A percentile compares a stretch with the other conserved stretches of the same genome.
Evolutionary conservation across 2,329 filamentous ascomycete species (phyloP).

Genomic region (Fusarium equiseti): DNA sequence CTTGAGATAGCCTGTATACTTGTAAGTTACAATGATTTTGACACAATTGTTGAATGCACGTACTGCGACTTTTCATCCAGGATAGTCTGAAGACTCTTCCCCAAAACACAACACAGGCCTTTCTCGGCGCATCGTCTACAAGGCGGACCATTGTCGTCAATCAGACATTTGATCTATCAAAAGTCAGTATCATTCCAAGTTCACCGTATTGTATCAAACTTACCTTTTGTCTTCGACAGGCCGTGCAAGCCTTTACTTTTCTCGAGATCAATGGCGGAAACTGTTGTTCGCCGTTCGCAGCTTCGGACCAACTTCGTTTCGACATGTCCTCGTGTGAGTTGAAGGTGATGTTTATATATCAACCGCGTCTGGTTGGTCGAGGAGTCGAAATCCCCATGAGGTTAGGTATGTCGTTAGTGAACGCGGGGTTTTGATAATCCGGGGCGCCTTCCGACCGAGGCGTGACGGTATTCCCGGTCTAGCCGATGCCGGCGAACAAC

Average conservation of each 20-base stretch:
- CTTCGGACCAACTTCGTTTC: slow-evolving; percentile 34
- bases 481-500: background rate
- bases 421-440: slow-evolving; percentile 38
- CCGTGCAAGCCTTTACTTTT: slow-evolving; percentile 57
- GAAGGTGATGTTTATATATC: slow-evolving; percentile 19
- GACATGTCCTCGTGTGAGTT: slow-evolving; percentile 8
- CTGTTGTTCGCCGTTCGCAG: slow-evolving; percentile 22
- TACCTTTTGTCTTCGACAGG: slow-evolving; percentile 57
- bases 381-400: background rate
- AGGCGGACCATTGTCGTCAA: slow-evolving; percentile 55
- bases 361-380: slow-evolving; percentile 27
- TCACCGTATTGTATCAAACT: background rate
- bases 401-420: slow-evolving; percentile 1
- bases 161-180: slow-evolving; percentile 56
- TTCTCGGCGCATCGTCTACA: slow-evolving; percentile 54
- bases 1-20: slow-evolving; percentile 13
- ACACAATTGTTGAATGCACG: background rate
- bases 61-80: slow-evolving; percentile 57
- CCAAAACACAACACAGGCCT: slow-evolving; percentile 54
- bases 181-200: background rate
- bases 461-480: background rate
- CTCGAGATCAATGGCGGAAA: slow-evolving; percentile 52
- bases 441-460: slow-evolving; percentile 11
- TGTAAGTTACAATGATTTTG: background rate
- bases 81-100: slow-evolving; percentile 57